Evolutionary conservation across 2,329 filamentous ascomycete genomes (phyloP).

Genomic region (Diaporthe batatas): DNA sequence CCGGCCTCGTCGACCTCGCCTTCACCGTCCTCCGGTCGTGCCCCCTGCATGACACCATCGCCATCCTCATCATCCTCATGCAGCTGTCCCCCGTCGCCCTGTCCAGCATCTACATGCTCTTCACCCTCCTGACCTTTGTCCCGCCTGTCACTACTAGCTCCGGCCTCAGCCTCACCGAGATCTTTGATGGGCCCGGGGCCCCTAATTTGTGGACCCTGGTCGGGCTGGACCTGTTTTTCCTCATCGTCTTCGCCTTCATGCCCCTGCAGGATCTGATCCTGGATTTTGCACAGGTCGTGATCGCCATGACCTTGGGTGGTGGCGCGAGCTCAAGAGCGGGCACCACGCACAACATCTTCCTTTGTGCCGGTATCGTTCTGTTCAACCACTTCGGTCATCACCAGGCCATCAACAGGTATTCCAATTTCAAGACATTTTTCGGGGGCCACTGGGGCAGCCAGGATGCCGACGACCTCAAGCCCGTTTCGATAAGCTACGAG

Average conservation of each 20-base stretch:
- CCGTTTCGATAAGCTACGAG: constrained; percentile 62
- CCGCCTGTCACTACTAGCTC: constrained; percentile 84
- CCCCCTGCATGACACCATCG: constrained; percentile 93
- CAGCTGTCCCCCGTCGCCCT: constrained; percentile 90
- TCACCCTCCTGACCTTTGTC: constrained; percentile 93
- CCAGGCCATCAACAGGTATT: constrained; percentile 61
- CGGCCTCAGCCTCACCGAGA: constrained; percentile 86
- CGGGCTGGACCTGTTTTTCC: constrained; percentile 84
- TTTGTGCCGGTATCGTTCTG: constrained; percentile 77
- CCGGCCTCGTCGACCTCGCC: constrained; percentile 81
- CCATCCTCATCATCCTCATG: constrained; percentile 95
- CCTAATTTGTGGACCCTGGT: constrained; percentile 88
- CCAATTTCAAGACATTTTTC: constrained; percentile 53
- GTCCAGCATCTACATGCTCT: constrained; percentile 90
- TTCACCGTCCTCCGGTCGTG: constrained; percentile 90
- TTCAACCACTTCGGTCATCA: constrained; percentile 64
- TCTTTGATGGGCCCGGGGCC: constrained; percentile 89
- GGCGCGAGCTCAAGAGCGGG: constrained; percentile 78
- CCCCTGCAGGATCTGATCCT: constrained; percentile 89
- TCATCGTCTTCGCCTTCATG: constrained; percentile 88
- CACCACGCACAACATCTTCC: constrained; percentile 78
- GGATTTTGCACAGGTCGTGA: constrained; percentile 92
- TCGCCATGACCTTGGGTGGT: constrained; percentile 89
- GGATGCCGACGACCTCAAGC: constrained; percentile 63
- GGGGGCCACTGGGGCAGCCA: constrained; percentile 53